These are phyloP conservation scores for Trametes polyzona DNA, from an alignment of 1,284 basidiomycete genomes.

Conservation along the genomic window DNA sequence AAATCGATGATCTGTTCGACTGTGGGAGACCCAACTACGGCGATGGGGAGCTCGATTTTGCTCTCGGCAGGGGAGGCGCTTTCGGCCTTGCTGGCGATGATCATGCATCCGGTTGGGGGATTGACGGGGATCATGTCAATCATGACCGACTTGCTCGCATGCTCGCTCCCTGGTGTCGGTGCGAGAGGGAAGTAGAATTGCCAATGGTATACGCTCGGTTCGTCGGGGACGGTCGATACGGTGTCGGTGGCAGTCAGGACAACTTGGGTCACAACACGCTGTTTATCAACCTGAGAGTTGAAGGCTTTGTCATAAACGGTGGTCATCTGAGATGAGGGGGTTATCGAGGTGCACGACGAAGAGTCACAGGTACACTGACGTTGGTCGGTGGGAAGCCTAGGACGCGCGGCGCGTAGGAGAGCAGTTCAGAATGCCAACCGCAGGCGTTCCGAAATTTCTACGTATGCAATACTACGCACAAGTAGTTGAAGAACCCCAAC, in stretches of 20 bases:
- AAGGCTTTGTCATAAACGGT: too few relatives aligned
- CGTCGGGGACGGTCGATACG: background rate
- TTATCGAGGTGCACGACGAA: too few relatives aligned
- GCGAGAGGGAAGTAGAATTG: background rate
- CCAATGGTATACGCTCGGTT: conserved; percentile 9
- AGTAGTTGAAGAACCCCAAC: too few relatives aligned
- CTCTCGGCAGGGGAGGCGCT: background rate
- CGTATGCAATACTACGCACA: too few relatives aligned
- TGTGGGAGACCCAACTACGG: background rate
- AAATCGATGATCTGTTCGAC: conserved; percentile 6
- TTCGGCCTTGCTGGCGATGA: background rate
- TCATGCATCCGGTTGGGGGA: conserved; percentile 1
- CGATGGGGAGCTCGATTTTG: conserved; percentile 1
- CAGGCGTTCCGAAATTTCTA: too few relatives aligned
- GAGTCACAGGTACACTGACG: too few relatives aligned
- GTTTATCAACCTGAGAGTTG: background rate
- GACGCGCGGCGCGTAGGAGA: too few relatives aligned
- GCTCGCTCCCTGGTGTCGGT: too few relatives aligned
- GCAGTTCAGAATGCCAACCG: too few relatives aligned
- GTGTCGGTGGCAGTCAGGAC: conserved; percentile 1
- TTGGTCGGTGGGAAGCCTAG: too few relatives aligned
- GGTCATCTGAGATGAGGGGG: too few relatives aligned
- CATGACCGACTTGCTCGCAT: background rate
- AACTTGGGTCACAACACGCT: background rate
- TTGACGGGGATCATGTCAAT: conserved; percentile 9